Evolutionary conservation across 2,329 filamentous ascomycete genomes (phyloP).

Genomic region (Fonsecaea erecta): DNA sequence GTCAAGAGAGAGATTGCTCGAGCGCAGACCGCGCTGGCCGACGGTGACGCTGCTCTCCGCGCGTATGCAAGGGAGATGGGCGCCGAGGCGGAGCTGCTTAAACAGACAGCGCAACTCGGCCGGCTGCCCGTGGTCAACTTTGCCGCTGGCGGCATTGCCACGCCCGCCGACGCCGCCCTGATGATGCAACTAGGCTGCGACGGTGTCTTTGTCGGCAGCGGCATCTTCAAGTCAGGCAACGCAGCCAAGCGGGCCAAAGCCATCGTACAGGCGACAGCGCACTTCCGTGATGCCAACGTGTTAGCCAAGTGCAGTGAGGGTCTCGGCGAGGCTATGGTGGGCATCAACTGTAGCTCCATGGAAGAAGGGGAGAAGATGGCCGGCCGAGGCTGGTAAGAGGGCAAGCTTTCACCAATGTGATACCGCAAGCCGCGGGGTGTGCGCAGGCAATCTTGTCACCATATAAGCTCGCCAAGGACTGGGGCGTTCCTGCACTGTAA

Average conservation of each 20-base stretch:
- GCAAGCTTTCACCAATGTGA: no score
- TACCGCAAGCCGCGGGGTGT: no score
- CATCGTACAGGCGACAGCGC: constrained; percentile 91
- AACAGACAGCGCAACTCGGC: constrained; percentile 83
- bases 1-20: constrained; percentile 80
- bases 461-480: no score
- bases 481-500: no score
- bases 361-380: constrained; percentile 79
- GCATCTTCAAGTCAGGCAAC: constrained; percentile 97
- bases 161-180: constrained; percentile 91
- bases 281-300: constrained; percentile 83
- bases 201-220: constrained; percentile 93
- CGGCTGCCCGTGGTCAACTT: constrained; percentile 96
- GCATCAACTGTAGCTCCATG: constrained; percentile 84
- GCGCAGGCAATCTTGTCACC: no score
- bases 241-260: constrained; percentile 87
- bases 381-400: constrained; percentile 76
- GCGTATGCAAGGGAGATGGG: constrained; percentile 81
- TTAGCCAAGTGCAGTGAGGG: constrained; percentile 86
- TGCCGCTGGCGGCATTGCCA: constrained; percentile 96
- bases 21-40: constrained; percentile 62
- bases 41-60: constrained; percentile 72
- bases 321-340: constrained; percentile 97
- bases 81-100: constrained; percentile 76
- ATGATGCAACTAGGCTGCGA: constrained; percentile 99